Evolutionary conservation across 2,329 filamentous ascomycete genomes (phyloP).

Genomic region (Coniochaeta pulveracea): DNA sequence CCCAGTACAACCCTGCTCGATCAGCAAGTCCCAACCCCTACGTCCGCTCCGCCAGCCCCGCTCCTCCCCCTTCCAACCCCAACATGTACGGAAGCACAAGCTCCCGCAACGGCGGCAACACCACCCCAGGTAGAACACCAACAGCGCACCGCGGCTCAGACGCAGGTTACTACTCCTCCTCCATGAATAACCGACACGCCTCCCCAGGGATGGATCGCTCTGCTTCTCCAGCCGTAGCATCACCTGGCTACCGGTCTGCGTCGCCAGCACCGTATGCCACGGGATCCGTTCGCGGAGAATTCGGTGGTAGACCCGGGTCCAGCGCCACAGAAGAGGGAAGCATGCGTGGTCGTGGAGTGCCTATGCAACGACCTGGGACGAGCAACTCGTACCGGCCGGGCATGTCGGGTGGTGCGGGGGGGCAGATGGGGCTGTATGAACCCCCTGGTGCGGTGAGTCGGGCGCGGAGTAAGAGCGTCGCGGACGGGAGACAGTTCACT

Average conservation of each 20-base stretch:
- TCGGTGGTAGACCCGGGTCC: slow-evolving; percentile 22
- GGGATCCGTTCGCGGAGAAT: too few species aligned
- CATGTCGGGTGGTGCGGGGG: too few species aligned
- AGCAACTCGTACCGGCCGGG: too few species aligned
- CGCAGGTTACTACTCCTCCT: slow-evolving; percentile 33
- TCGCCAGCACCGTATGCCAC: slow-evolving; percentile 40
- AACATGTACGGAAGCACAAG: slow-evolving; percentile 17
- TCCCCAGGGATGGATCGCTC: too few species aligned
- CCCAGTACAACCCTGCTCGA: too few species aligned
- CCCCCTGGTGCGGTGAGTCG: not conserved
- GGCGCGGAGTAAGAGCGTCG: slow-evolving; percentile 68
- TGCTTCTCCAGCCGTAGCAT: too few species aligned
- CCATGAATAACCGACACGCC: slow-evolving; percentile 36
- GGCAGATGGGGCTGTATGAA: slow-evolving; percentile 41
- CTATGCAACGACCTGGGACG: too few species aligned
- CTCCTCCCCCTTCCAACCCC: slow-evolving; percentile 47
- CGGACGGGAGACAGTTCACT: slow-evolving; percentile 74
- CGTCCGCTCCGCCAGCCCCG: slow-evolving; percentile 33
- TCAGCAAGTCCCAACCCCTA: too few species aligned
- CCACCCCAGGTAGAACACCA: slow-evolving; percentile 8
- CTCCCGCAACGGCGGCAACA: slow-evolving; percentile 12
- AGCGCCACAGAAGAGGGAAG: too few species aligned
- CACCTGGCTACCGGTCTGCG: slow-evolving; percentile 28
- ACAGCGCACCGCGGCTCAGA: slow-evolving; percentile 34
- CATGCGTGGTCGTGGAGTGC: too few species aligned